Percentiles rank a stretch among this genome's conserved stretches.
Conservation (phyloP, 495 filamentous ascomycete species). For the Podospora pseudocomata region DNA sequence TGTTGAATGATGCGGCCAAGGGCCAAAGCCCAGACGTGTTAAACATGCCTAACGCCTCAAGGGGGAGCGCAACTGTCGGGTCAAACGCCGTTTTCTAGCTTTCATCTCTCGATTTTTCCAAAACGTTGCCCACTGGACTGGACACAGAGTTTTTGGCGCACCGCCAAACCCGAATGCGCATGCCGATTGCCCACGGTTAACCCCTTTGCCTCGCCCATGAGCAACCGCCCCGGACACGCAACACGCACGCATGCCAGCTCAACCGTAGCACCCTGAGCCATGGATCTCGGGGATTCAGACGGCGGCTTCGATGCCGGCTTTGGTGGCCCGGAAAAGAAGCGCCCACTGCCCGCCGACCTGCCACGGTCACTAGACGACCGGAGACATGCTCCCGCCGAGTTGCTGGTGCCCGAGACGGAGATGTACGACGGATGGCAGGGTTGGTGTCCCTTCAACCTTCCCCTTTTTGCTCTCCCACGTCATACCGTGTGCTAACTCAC, state of each 20-base stretch:
- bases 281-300: conserved; percentile 56
- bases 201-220: not conserved
- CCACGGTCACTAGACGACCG: conserved; percentile 89
- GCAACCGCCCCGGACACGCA: not conserved
- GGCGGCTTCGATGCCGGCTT: conserved; percentile 41
- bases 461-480: conserved; percentile 10
- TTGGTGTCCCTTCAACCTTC: conserved; percentile 37
- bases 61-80: conserved; percentile 1
- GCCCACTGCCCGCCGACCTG: conserved; percentile 75
- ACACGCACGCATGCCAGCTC: not conserved
- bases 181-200: not conserved
- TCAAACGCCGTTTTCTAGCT: not conserved
- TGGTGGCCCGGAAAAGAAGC: conserved; percentile 32
- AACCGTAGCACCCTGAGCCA: conserved; percentile 30
- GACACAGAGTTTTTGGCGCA: not conserved
- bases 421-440: conserved; percentile 99
- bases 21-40: conserved; percentile 14
- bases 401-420: conserved; percentile 75
- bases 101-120: not conserved
- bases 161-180: not conserved
- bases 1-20: conserved; percentile 9
- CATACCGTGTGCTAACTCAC: conserved; percentile 9
- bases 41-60: conserved; percentile 11
- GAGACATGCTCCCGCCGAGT: conserved; percentile 49
- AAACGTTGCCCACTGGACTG: not conserved